Conservation (phyloP, 345 rosid genomes). For the Euclidium syriacum region DNA sequence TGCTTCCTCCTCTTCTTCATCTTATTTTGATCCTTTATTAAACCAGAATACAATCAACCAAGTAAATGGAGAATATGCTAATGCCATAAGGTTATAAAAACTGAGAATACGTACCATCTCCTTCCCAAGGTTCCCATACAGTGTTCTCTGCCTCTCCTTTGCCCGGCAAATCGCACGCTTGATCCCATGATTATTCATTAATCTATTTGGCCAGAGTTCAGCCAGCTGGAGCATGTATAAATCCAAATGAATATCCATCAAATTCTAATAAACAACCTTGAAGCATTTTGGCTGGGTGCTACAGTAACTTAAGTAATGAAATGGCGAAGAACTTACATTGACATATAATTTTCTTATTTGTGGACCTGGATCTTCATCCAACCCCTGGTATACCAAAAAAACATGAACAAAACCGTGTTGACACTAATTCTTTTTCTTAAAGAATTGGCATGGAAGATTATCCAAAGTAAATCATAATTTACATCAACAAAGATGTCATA, state of each 20-base stretch:
- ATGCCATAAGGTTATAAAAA: background rate
- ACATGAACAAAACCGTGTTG: constrained; percentile 1
- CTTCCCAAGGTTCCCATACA: constrained; percentile 14
- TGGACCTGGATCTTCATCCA: constrained; percentile 87
- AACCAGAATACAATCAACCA: background rate
- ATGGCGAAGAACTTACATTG: constrained; percentile 36
- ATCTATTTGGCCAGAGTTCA: constrained; percentile 49
- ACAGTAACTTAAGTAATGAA: background rate
- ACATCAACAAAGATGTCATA: constrained; percentile 93
- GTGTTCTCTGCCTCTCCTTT: constrained; percentile 40
- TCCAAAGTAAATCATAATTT: constrained; percentile 15
- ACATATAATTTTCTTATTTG: constrained; percentile 80
- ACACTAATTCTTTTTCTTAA: background rate
- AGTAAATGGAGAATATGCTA: background rate
- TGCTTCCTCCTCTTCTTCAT: constrained; percentile 25
- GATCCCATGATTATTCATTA: constrained; percentile 47
- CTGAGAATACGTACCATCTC: constrained; percentile 11
- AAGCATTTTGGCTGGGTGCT: background rate
- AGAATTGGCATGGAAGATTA: background rate
- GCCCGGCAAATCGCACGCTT: constrained; percentile 47
- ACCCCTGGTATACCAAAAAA: constrained; percentile 24
- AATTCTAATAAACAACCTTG: background rate
- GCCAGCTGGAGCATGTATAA: constrained; percentile 37
- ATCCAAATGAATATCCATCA: background rate
- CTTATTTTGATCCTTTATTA: constrained; percentile 15